Percentiles rank a stretch among this genome's conserved stretches.
Conservation (phyloP, 1,284 basidiomycete genomes). For the Puccinia brachypodii region DNA sequence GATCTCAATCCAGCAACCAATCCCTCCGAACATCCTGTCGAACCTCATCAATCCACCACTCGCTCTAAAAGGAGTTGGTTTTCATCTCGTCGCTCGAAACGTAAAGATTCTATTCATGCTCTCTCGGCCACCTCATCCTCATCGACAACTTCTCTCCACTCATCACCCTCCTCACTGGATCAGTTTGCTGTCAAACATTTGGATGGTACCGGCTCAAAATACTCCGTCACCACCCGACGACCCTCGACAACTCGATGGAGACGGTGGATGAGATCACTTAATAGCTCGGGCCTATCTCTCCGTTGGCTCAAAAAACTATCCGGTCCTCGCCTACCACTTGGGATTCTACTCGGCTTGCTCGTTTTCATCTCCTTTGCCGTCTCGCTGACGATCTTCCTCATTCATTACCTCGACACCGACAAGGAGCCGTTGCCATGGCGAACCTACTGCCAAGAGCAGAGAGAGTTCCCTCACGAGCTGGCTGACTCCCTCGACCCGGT, state of each 20-base stretch:
- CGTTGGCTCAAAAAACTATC: constrained; percentile 67
- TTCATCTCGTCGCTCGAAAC: constrained; percentile 37
- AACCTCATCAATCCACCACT: not conserved
- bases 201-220: not conserved
- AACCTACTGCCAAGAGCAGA: constrained; percentile 69
- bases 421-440: constrained; percentile 92
- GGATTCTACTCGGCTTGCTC: constrained; percentile 62
- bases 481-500: constrained; percentile 76
- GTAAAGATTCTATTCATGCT: constrained; percentile 46
- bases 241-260: not conserved
- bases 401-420: constrained; percentile 91
- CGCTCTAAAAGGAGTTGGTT: constrained; percentile 26
- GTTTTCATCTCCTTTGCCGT: constrained; percentile 68
- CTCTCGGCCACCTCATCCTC: constrained; percentile 36
- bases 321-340: constrained; percentile 62
- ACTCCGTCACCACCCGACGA: constrained; percentile 12
- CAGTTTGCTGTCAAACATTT: constrained; percentile 12
- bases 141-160: constrained; percentile 37
- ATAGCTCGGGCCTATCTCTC: constrained; percentile 40
- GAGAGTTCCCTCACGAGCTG: constrained; percentile 58
- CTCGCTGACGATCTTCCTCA: constrained; percentile 68
- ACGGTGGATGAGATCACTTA: constrained; percentile 31
- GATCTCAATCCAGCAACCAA: not conserved
- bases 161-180: constrained; percentile 3
- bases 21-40: not conserved